Percentiles rank a stretch among this genome's conserved stretches.
Evolutionary conservation across 768 basidiomycete species (phyloP).

Genomic region (Pisolithus tinctorius): DNA sequence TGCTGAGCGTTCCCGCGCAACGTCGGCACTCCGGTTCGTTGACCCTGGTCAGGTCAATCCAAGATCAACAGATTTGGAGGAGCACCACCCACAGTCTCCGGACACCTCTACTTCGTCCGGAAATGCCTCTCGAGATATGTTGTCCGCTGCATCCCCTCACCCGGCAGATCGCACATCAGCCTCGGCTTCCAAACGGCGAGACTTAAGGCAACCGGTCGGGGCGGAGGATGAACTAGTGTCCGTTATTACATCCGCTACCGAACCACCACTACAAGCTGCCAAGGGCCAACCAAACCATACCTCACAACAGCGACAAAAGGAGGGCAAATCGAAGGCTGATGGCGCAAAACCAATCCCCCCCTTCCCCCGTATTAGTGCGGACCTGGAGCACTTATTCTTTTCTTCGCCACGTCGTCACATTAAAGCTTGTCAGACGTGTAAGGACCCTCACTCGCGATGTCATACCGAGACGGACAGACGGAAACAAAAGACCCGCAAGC

Average conservation of each 20-base stretch:
- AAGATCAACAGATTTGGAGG: conserved; percentile 61
- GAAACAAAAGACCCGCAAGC: conserved; percentile 21
- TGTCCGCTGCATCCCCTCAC: not conserved
- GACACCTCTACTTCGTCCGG: conserved; percentile 16
- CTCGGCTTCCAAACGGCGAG: not conserved
- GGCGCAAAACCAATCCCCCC: conserved; percentile 36
- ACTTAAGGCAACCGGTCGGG: not conserved
- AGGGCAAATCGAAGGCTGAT: conserved; percentile 8
- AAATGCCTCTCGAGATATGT: not conserved
- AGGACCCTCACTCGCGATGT: conserved; percentile 33
- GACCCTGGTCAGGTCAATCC: conserved; percentile 53
- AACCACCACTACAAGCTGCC: not conserved
- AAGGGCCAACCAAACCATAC: not conserved
- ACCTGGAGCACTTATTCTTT: conserved; percentile 77
- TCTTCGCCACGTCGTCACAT: conserved; percentile 70
- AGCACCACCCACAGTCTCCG: conserved; percentile 46
- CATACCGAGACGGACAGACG: conserved; percentile 40
- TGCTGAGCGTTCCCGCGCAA: conserved; percentile 3
- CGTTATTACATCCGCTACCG: not conserved
- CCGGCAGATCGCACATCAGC: not conserved
- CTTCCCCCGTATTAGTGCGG: conserved; percentile 80
- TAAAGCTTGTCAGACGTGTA: conserved; percentile 58
- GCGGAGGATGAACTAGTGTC: not conserved
- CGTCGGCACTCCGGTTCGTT: conserved; percentile 34
- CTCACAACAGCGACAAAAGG: conserved; percentile 1